A percentile compares a stretch with the other conserved stretches of the same genome.
Evolutionary conservation across 805 yeast genomes (phyloP).

Genomic region (Pichia eremophila): DNA sequence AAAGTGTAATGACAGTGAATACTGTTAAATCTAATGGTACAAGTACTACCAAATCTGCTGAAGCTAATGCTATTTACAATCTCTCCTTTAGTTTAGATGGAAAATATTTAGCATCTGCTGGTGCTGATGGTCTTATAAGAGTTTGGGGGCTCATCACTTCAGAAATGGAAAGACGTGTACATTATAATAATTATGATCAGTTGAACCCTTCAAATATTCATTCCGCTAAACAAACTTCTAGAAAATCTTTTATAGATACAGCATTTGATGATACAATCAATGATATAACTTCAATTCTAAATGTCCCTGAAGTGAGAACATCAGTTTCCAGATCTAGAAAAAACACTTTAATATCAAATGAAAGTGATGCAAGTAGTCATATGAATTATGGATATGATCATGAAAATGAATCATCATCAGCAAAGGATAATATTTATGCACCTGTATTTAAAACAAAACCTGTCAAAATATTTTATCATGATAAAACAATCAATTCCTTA

Average conservation of each 20-base stretch:
- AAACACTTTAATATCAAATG: constrained; percentile 1
- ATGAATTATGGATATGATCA: neutral
- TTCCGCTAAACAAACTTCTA: neutral
- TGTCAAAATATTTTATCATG: constrained; percentile 47
- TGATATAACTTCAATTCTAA: constrained; percentile 11
- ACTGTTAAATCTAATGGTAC: neutral
- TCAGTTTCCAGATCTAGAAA: constrained; percentile 2
- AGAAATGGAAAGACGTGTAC: constrained; percentile 45
- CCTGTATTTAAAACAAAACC: constrained; percentile 75
- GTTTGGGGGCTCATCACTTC: constrained; percentile 77
- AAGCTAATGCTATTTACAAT: constrained; percentile 50
- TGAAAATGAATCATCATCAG: neutral
- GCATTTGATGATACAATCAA: constrained; percentile 8
- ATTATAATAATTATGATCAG: neutral
- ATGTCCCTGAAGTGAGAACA: neutral
- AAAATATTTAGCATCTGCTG: constrained; percentile 73
- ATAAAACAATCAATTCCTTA: constrained; percentile 58
- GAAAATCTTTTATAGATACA: constrained; percentile 6
- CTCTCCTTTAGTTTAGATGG: constrained; percentile 75
- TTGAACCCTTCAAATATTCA: neutral
- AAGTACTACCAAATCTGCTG: neutral
- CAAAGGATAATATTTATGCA: constrained; percentile 33
- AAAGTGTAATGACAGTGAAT: neutral
- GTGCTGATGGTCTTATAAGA: constrained; percentile 58
- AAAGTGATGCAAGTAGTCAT: neutral